Conservation (phyloP, 768 basidiomycete species). For the Tricholoma matsutake region DNA sequence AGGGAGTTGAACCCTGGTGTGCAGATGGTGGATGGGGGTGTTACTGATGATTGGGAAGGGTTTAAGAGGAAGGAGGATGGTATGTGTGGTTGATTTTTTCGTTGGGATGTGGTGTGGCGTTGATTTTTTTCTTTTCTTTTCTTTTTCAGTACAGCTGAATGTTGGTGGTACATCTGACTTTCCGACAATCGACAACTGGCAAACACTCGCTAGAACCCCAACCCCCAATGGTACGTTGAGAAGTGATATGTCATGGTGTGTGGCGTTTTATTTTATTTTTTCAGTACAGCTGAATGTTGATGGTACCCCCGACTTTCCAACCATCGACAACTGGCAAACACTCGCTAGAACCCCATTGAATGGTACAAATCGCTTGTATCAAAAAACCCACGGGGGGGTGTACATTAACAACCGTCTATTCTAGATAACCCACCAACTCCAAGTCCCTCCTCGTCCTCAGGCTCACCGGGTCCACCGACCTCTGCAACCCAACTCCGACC, state of each 20-base stretch:
- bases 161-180: no score
- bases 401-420: not conserved
- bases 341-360: slow-evolving; percentile 14
- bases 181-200: no score
- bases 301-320: no score
- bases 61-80: slow-evolving; percentile 37
- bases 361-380: slow-evolving; percentile 12
- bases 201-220: not conserved
- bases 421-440: not conserved
- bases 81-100: slow-evolving; percentile 4
- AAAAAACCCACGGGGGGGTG: not conserved
- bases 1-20: slow-evolving; percentile 40
- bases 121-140: no score
- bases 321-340: no score
- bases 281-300: not conserved
- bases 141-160: not conserved
- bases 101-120: not conserved
- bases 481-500: no score
- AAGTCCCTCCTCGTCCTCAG: no score
- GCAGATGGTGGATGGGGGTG: slow-evolving; percentile 40
- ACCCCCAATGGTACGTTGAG: no score
- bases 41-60: slow-evolving; percentile 49
- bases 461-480: no score
- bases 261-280: no score
- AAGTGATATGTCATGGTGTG: no score